These are phyloP conservation scores for Pachyrhizus erosus DNA, from an alignment of 306 rosid species.

Conservation along the genomic window DNA sequence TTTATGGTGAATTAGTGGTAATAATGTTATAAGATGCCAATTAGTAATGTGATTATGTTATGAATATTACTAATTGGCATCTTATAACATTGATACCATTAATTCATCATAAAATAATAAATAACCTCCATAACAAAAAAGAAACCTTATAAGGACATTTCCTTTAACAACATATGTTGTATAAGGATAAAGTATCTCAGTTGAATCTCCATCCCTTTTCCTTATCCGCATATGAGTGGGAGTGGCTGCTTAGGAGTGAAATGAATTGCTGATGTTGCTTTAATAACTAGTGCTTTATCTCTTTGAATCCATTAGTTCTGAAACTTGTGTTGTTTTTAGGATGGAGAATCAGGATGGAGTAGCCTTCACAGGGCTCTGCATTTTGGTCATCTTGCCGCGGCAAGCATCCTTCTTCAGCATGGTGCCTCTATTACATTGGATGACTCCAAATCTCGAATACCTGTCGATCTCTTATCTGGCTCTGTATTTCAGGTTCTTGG, in stretches of 20 bases:
- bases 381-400: conserved; percentile 95
- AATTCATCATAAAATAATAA: no score
- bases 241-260: not conserved
- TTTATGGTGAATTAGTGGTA: not conserved
- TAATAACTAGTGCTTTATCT: not conserved
- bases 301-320: conserved; percentile 19
- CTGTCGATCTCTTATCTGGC: conserved; percentile 92
- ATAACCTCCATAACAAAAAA: no score
- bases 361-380: conserved; percentile 97
- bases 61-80: no score
- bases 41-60: not conserved
- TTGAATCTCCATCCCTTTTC: not conserved
- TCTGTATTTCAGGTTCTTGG: conserved; percentile 70
- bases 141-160: no score
- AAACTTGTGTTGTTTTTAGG: conserved; percentile 57
- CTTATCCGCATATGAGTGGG: not conserved
- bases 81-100: not conserved
- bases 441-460: conserved; percentile 83
- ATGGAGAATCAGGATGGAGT: conserved; percentile 98
- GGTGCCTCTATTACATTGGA: conserved; percentile 83
- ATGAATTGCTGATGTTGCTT: conserved; percentile 3
- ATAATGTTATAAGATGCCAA: not conserved
- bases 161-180: no score
- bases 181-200: conserved; percentile 1
- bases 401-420: conserved; percentile 81